phyloP scores from a whole-genome alignment of 192 early-diverging fungal genomes.

The Mortierella hygrophila region DNA sequence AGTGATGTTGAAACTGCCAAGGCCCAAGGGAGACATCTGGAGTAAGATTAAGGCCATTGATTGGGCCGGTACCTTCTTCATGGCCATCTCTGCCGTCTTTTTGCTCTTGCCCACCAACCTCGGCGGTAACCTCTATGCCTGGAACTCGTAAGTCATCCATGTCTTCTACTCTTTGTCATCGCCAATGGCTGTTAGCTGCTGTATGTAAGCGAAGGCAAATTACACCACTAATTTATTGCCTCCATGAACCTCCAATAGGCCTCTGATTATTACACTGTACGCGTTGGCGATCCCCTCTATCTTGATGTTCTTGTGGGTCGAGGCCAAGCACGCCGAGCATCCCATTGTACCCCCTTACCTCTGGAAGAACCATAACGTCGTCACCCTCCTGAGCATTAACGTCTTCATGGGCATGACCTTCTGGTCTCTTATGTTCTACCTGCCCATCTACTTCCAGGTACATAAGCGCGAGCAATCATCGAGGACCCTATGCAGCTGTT shows the following conservation, averaged over 20 bases:
- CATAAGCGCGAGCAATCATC: slow-evolving; percentile 16
- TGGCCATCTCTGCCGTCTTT: slow-evolving; percentile 62
- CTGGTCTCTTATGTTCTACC: slow-evolving; percentile 77
- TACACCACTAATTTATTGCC: not conserved
- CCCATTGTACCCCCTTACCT: slow-evolving; percentile 80
- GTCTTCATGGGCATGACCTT: slow-evolving; percentile 75
- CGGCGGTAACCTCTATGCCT: slow-evolving; percentile 79
- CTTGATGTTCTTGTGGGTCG: slow-evolving; percentile 68
- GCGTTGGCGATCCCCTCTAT: slow-evolving; percentile 60
- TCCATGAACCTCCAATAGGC: slow-evolving; percentile 20
- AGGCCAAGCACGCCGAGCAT: slow-evolving; percentile 75
- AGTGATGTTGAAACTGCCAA: slow-evolving; percentile 72
- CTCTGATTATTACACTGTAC: slow-evolving; percentile 67
- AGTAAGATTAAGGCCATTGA: slow-evolving; percentile 80
- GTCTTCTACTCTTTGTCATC: slow-evolving; percentile 58
- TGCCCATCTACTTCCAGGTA: slow-evolving; percentile 87
- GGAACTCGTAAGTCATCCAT: slow-evolving; percentile 72
- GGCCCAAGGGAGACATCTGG: slow-evolving; percentile 60
- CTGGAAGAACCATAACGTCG: slow-evolving; percentile 73
- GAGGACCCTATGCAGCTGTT: slow-evolving; percentile 29
- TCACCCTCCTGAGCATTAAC: slow-evolving; percentile 69
- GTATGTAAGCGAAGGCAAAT: not conserved
- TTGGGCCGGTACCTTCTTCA: slow-evolving; percentile 68
- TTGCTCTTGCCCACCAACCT: slow-evolving; percentile 78
- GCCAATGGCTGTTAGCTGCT: slow-evolving; percentile 1